These are phyloP conservation scores for Exserohilum turcica DNA, from an alignment of 2,329 filamentous ascomycete genomes.

Conservation along the genomic window DNA sequence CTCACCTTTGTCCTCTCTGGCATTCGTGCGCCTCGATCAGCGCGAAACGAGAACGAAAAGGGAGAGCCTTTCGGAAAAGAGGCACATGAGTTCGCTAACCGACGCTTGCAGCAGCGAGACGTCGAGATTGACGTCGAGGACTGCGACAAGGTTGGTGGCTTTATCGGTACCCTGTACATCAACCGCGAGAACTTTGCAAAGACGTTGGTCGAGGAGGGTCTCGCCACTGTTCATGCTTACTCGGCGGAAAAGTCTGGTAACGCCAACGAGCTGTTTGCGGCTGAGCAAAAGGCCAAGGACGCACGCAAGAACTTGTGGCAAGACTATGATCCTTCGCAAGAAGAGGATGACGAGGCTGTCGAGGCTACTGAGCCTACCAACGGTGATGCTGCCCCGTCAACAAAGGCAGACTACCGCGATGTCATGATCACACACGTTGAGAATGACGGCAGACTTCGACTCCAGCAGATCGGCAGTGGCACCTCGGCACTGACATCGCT, in stretches of 20 bases:
- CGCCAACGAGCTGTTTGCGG: constrained; percentile 81
- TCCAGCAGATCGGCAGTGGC: constrained; percentile 87
- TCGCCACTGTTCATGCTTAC: constrained; percentile 90
- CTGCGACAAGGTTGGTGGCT: constrained; percentile 94
- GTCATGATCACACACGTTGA: constrained; percentile 92
- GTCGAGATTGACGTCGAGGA: constrained; percentile 95
- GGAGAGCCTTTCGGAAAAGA: constrained; percentile 95
- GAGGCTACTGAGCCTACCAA: constrained; percentile 55
- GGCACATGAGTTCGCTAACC: constrained; percentile 88
- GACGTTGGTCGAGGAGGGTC: constrained; percentile 87
- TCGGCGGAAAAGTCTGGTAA: constrained; percentile 96
- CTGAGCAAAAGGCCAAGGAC: constrained; percentile 89
- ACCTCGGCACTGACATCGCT: constrained; percentile 83
- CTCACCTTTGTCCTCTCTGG: constrained; percentile 93
- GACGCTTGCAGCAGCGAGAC: constrained; percentile 88
- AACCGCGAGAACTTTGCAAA: constrained; percentile 97
- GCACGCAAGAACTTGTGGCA: constrained; percentile 87
- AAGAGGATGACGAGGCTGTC: constrained; percentile 63
- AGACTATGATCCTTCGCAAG: constrained; percentile 89
- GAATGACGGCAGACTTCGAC: constrained; percentile 78
- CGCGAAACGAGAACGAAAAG: constrained; percentile 76
- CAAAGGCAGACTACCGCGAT: constrained; percentile 90
- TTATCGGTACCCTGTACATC: constrained; percentile 92
- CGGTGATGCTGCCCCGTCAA: constrained; percentile 60
- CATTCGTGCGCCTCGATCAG: constrained; percentile 86